Base-by-base conservation (phyloP, 2,329 filamentous ascomycete genomes). In the Corinectria fuckeliana region DNA sequence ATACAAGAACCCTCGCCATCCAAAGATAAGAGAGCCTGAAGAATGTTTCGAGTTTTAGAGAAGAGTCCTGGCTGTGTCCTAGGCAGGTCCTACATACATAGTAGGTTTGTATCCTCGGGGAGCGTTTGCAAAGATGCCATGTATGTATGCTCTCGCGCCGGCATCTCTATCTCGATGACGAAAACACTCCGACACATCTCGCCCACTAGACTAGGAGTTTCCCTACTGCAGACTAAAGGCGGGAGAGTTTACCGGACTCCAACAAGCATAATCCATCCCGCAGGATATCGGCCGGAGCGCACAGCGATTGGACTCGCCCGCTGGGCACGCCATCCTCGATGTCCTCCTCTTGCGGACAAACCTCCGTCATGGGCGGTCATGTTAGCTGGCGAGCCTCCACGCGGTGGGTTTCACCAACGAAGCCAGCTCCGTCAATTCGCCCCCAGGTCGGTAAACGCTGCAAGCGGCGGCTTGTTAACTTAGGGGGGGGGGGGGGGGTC, bases 241-340 rank as follows among this genome's bases (percentile, higher is more conserved):
- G 13, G 4, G n/a, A 21, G 18, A 34, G 25, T 23, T 21, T 32
- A 25, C 39, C 45, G 39, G 36, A 11, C 44, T 41, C 20, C 14
- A 26, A 58, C 47, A 61, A 58, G 50, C 45, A 41, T 50, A 54
- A 32, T 16, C 32, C 30, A 34, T 41, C 47, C 25, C 34, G 42
- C 16, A 28, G 49, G 49, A 44, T 66, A 57, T 70, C 68, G 66
- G 68, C 54, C 68, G 63, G 65, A 23, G 11, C 9, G n/a, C 5
- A 3, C 60, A 57, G 57, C 58, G 65, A 70, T 70, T 70, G 68
- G 68, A 32, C 23, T 47, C 52, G 28, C 44, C 49, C 45, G 50
- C 56, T 36, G 57, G n/a, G 63, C 66, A 70, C 66, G 68, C 30
- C 63, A 70, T 70, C 45, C 39, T 36, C n/a, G 32, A 36, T 36